These are phyloP conservation scores for Puccinia triticina DNA, from an alignment of 1,284 basidiomycete species.

Conservation along the genomic window DNA sequence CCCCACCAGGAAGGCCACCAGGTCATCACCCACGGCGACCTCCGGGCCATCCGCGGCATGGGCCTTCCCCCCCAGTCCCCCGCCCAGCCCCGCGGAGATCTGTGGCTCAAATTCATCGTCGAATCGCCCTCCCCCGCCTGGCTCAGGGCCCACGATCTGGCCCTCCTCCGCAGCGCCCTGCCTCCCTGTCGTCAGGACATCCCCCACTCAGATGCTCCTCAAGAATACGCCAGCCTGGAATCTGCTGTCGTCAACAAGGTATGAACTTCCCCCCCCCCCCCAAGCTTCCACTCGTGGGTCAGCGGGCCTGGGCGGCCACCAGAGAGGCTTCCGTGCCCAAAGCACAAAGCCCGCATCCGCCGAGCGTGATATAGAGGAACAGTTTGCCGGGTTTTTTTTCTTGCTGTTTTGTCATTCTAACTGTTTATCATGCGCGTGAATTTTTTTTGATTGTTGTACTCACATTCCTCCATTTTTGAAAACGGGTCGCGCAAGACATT, in stretches of 20 bases:
- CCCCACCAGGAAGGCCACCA: slow-evolving; percentile 65
- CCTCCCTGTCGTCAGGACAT: slow-evolving; percentile 18
- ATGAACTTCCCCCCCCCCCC: no score
- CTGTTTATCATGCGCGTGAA: no score
- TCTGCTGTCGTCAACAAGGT: background rate
- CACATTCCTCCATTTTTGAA: no score
- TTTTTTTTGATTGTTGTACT: no score
- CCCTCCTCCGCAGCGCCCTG: slow-evolving; percentile 3
- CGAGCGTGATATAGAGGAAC: no score
- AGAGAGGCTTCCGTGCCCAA: no score
- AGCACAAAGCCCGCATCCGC: no score
- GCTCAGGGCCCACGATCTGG: slow-evolving; percentile 62
- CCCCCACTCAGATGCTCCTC: background rate
- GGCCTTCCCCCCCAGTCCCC: slow-evolving; percentile 74
- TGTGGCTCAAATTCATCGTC: slow-evolving; percentile 77
- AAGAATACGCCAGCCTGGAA: slow-evolving; percentile 29
- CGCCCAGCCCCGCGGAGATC: slow-evolving; percentile 72
- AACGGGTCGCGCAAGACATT: no score
- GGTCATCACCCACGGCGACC: slow-evolving; percentile 73
- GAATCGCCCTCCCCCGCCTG: slow-evolving; percentile 80
- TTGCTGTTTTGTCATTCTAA: no score
- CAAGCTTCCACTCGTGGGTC: no score
- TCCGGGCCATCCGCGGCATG: slow-evolving; percentile 75
- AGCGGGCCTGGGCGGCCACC: no score
- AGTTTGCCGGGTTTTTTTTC: no score